Percentiles rank a stretch among this genome's conserved stretches.
These are phyloP conservation scores for Populus euphratica DNA, from an alignment of 345 rosid species.

Conservation along the genomic window DNA sequence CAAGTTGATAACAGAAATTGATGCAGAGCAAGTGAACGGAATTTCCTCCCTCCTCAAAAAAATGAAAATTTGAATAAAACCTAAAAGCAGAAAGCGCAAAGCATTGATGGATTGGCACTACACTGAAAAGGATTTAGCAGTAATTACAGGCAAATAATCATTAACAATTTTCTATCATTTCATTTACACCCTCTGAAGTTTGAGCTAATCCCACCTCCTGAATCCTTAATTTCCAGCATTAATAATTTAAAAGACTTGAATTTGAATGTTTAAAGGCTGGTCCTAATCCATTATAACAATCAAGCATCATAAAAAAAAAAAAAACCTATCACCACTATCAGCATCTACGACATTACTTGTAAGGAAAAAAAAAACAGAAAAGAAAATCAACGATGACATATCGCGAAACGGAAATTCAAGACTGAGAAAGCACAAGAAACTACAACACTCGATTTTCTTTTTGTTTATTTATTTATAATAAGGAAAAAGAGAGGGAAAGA, in stretches of 20 bases:
- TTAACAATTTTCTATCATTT: not conserved
- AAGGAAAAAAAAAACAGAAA: not conserved
- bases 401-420: not conserved
- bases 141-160: not conserved
- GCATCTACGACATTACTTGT: not conserved
- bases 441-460: not conserved
- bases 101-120: not conserved
- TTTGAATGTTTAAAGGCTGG: not conserved
- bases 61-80: too few relatives aligned
- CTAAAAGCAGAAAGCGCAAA: not conserved
- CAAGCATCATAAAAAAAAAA: not conserved
- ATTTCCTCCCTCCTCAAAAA: not conserved
- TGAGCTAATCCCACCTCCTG: not conserved
- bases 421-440: not conserved
- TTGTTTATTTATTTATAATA: not conserved
- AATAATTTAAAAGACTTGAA: not conserved
- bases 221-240: not conserved
- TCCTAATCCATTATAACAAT: not conserved
- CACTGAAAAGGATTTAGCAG: not conserved
- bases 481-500: not conserved
- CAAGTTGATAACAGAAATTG: not conserved
- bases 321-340: not conserved
- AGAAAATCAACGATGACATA: not conserved
- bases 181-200: not conserved
- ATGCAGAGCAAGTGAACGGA: not conserved